phyloP scores from a whole-genome alignment of 2,329 filamentous ascomycete species.

The Exophiala xenobiotica region DNA sequence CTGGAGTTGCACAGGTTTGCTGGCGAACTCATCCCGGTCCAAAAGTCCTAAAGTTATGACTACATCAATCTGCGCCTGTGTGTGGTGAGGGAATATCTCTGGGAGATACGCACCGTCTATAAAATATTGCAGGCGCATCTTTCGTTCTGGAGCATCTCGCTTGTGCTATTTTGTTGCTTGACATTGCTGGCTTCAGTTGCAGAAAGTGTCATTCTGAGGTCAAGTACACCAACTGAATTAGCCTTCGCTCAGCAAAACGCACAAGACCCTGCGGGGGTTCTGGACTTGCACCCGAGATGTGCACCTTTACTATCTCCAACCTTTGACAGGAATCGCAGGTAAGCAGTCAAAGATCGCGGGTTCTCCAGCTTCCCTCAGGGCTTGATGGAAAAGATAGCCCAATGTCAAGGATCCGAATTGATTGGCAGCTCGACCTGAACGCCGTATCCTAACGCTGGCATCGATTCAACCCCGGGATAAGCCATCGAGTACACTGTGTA shows the following conservation, averaged over 20 bases:
- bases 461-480: constrained; percentile 52
- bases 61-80: no score
- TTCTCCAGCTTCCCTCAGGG: constrained; percentile 55
- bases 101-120: no score
- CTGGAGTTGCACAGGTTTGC: no score
- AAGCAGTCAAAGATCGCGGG: constrained; percentile 49
- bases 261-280: constrained; percentile 38
- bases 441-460: constrained; percentile 44
- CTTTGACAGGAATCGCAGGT: constrained; percentile 54
- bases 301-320: constrained; percentile 54
- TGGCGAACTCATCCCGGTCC: not conserved
- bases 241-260: not conserved
- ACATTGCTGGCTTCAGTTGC: not conserved
- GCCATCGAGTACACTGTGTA: constrained; percentile 52
- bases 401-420: constrained; percentile 52
- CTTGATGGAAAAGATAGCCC: constrained; percentile 51
- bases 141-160: no score
- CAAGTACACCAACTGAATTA: no score
- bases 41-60: not conserved
- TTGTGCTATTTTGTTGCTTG: not conserved
- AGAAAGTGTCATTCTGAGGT: no score
- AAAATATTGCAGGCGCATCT: no score
- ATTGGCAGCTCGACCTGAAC: constrained; percentile 43
- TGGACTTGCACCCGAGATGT: constrained; percentile 50
- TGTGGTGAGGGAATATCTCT: no score